Evolutionary conservation across 2,329 filamentous ascomycete species (phyloP), one percentile per base, ranked within the genome.

Genomic region (Akanthomyces muscarius): DNA sequence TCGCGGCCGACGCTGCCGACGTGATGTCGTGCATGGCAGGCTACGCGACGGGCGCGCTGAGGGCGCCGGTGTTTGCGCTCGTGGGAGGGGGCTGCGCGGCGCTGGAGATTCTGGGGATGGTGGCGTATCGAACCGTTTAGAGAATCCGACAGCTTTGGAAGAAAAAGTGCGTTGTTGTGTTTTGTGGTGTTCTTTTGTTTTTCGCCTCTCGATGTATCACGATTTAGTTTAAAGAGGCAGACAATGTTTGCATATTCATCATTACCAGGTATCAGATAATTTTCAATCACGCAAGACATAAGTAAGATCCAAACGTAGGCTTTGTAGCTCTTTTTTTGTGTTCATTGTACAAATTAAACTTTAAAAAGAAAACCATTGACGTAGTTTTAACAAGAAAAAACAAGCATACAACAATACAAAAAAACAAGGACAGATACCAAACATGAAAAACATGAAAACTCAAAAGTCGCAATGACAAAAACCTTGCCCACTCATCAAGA

Each of bases 341-440:
- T 11, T 57, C 61, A 63, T 63, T 58, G 28, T 52, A 63, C 52
- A 57, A 57, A 45, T 52, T 36, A 63, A 44, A 33, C 45, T 57
- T 51, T 62, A 65, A 47, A 36, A 14, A 54, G 44, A 59, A 51
- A 52, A 48, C 44, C 60, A 23, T 47, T 33, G 33, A 56, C 51
- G 33, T 36, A 36, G 33, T 36, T 36, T 30, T 3, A 6, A 61
- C 55, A 44, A 41, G 41, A 56, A 50, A 55, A 42, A 30, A 55
- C 28, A 18, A 38, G 23, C 44, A 30, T 14, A 25, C 25, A 60
- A 42, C 33, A 30, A 41, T 50, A 60, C 45, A 60, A 60, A 42
- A 60, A 50, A 47, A 38, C 51, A 51, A 11, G 21, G n/a, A 7
- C 16, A 30, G 1, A 14, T 4, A 48, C 23, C 45, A 48, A 42